Conservation (phyloP, 805 yeast genomes). For the Ogataea methanolica region DNA sequence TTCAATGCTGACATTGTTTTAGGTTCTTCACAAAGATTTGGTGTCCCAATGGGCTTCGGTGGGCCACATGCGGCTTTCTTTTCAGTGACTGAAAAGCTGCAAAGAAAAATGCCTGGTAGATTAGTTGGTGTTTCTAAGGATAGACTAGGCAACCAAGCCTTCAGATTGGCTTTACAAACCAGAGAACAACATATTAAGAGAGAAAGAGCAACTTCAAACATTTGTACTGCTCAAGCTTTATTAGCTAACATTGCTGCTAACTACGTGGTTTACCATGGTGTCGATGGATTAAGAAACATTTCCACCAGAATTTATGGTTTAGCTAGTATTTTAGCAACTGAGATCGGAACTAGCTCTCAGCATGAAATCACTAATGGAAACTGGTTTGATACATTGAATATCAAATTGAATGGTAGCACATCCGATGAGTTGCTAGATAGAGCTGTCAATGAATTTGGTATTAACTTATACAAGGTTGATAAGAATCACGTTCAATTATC, state of each 20-base stretch:
- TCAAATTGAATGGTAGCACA: conserved; percentile 45
- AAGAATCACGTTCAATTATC: conserved; percentile 65
- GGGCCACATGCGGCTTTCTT: conserved; percentile 99
- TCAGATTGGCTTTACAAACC: conserved; percentile 91
- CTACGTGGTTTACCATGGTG: conserved; percentile 96
- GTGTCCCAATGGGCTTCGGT: conserved; percentile 97
- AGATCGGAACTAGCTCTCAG: conserved; percentile 36
- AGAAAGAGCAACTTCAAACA: conserved; percentile 96
- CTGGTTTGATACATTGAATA: conserved; percentile 86
- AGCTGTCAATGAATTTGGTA: conserved; percentile 60
- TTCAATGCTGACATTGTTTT: conserved; percentile 91
- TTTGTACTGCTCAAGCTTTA: conserved; percentile 96
- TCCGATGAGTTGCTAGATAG: conserved; percentile 51
- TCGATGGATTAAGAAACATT: conserved; percentile 74
- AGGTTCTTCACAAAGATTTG: conserved; percentile 93
- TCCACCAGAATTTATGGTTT: conserved; percentile 72
- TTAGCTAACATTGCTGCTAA: conserved; percentile 93
- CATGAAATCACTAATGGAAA: conserved; percentile 52
- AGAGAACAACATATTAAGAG: conserved; percentile 98
- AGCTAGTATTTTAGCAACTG: conserved; percentile 66
- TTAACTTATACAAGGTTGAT: conserved; percentile 72
- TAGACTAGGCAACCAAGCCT: conserved; percentile 83
- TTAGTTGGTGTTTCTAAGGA: conserved; percentile 91
- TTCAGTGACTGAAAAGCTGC: conserved; percentile 73
- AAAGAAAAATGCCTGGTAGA: conserved; percentile 95